Evolutionary conservation across 140 eudicot species (phyloP).

Genomic region (Oenanthe javanica): DNA sequence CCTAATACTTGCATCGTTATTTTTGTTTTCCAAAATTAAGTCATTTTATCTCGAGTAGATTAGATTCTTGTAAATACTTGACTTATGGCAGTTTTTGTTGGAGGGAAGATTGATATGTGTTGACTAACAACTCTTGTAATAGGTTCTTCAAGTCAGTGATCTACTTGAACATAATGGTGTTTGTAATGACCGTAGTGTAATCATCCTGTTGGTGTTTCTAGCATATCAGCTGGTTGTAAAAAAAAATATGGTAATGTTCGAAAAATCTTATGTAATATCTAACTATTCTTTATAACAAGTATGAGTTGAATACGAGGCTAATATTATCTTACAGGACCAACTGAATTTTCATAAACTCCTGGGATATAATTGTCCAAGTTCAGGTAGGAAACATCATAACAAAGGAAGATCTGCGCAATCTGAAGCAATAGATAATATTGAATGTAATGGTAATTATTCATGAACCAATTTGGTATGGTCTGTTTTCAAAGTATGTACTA

Average conservation of each 20-base stretch:
- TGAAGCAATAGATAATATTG: conserved; percentile 21
- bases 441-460: conserved; percentile 27
- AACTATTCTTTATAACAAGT: conserved; percentile 3
- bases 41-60: neutral
- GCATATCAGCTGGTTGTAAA: conserved; percentile 69
- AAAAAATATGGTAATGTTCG: conserved; percentile 57
- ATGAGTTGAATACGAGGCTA: neutral
- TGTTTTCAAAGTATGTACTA: neutral
- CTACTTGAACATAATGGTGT: conserved; percentile 86
- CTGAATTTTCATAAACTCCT: conserved; percentile 78
- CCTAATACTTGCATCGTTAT: neutral
- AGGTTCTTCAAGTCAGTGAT: conserved; percentile 94
- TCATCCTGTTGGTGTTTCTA: conserved; percentile 79
- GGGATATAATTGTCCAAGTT: conserved; percentile 48
- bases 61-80: neutral
- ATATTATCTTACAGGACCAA: conserved; percentile 50
- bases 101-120: neutral
- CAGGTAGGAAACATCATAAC: conserved; percentile 42
- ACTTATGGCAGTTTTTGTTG: neutral
- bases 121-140: conserved; percentile 7
- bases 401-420: conserved; percentile 27
- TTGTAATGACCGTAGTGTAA: conserved; percentile 66
- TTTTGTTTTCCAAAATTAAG: neutral
- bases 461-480: neutral
- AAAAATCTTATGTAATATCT: neutral